Base-by-base conservation (phyloP, 2,329 filamentous ascomycete genomes). In the Elsinoe ampelina region DNA sequence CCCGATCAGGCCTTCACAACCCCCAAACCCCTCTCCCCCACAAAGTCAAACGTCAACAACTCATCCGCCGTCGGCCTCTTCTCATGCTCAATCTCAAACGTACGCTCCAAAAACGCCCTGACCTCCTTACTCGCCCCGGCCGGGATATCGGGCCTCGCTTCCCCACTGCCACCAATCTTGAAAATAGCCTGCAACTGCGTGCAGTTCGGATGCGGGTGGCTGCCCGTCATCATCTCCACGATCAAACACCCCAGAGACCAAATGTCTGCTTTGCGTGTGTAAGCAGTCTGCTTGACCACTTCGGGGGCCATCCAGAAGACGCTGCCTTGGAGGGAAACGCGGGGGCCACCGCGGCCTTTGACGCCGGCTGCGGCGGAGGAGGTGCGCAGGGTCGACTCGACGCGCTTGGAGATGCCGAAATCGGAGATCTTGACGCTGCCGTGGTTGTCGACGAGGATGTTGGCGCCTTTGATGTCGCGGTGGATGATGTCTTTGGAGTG, bases 241-340 rank as follows among this genome's bases (percentile, higher is more conserved):
- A 98, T 89, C 54, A 98, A 77, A 70, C 93, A 98, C 34, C 93
- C 93, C 20, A 98, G 81, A 45, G 89, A 95, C 93, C 93, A 98
- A 64, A 98, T 98, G 67, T 98, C 93, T 12, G 93, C 93, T 75
- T 97, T 97, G 73, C 92, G 89, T 4, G 92, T 97, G 74, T 98
- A 96, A 5, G 90, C 91, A 2, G 92, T 97, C 73, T 97, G 93
- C 67, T 93, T 93, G 61, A 98, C 93, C 17, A 98, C 93, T 75
- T 98, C 93, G 7, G 93, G 93, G 0, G 93, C 93, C 93, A 98
- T 98, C 93, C 93, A 98, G 75, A 96, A 98, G 54, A 98, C 93
- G 22, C 90, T 96, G 12, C 93, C 93, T 71, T 98, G 93, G 2
- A 98, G 81, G 1, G 92, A 97, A 10, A 83, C 67, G 77, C 85